phyloP scores from a whole-genome alignment of 345 rosid genomes.

The Brassica juncea region DNA sequence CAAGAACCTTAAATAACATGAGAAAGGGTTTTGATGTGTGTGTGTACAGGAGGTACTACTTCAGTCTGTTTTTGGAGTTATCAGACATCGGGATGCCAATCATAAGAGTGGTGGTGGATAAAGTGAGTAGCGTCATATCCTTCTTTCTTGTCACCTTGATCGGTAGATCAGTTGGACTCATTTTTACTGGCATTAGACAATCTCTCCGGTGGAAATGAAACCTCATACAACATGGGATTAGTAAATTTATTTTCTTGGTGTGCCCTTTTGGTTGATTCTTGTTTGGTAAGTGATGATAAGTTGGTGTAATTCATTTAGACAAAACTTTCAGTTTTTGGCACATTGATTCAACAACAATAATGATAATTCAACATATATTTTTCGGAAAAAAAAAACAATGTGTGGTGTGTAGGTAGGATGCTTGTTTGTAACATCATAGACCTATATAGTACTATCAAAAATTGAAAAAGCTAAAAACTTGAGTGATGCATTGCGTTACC shows the following conservation, averaged over 20 bases:
- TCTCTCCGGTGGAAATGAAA: slow-evolving; percentile 83
- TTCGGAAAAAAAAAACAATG: not conserved
- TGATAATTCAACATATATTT: not conserved
- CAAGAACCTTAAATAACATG: not conserved
- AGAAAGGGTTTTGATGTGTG: slow-evolving; percentile 4
- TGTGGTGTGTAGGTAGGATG: not conserved
- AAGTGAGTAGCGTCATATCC: slow-evolving; percentile 76
- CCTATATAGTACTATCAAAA: no score
- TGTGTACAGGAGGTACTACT: slow-evolving; percentile 78
- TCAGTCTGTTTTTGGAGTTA: slow-evolving; percentile 80
- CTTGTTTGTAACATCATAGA: not conserved
- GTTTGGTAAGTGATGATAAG: slow-evolving; percentile 24
- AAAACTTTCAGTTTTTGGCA: slow-evolving; percentile 13
- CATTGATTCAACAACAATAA: slow-evolving; percentile 17
- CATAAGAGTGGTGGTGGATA: slow-evolving; percentile 60
- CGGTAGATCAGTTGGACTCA: slow-evolving; percentile 85
- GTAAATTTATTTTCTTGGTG: slow-evolving; percentile 26
- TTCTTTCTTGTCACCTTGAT: slow-evolving; percentile 85
- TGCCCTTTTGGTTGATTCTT: slow-evolving; percentile 25
- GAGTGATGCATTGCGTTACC: no score
- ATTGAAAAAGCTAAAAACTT: no score
- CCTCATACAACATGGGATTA: slow-evolving; percentile 16
- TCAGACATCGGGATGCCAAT: slow-evolving; percentile 81
- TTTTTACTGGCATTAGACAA: slow-evolving; percentile 91
- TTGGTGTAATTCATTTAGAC: slow-evolving; percentile 8